Base-by-base conservation (phyloP, 495 filamentous ascomycete genomes). In the Penicillium ochrochloron region DNA sequence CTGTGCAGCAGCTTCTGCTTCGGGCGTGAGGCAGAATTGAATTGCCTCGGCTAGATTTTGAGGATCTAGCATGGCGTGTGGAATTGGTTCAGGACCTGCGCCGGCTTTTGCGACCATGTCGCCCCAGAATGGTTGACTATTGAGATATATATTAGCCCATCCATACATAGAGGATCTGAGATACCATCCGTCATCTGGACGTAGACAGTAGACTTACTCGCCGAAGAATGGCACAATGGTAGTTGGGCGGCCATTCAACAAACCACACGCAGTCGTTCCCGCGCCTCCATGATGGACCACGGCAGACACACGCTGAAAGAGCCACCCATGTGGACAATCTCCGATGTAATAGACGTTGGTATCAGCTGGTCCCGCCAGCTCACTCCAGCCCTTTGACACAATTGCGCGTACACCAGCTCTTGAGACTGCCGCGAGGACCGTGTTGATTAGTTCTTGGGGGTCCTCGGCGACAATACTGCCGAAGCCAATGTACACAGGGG, bases 81-180 rank as follows among this genome's bases (percentile, higher is more conserved):
- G 68, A 15, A 70, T 65, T 19, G 68, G 68, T 2, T 57, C 41
- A 10, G 65, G 62, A 7, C 68, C 68, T 17, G 68, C 68, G 12
- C 68, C 68, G 41, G 64, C 65, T 27, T 59, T 63, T 0, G 83
- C 83, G 4, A 94, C 82, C 86, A 92, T 92, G 5, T 81, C 74
- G 11, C 91, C 92, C 92, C 92, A 96, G 73, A 95, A 95, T 17
- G 86, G 83, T 75, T 96, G 92, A 68, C 69, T 76, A 23, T 10
- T 23, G 29, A 31, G 19, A 31, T 51, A 42, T 62, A n/a, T 33
- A 19, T 68, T 35, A 68, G 66, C 21, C 44, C 21, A 25, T 7
- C 44, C 19, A 10, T 12, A 48, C 44, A 48, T 21, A 2, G 21
- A 25, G 42, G 5, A 15, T 41, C n/a, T 46, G 9, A 3, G 8